phyloP scores from a whole-genome alignment of 768 basidiomycete species.

The Clitopilus hobsonii region DNA sequence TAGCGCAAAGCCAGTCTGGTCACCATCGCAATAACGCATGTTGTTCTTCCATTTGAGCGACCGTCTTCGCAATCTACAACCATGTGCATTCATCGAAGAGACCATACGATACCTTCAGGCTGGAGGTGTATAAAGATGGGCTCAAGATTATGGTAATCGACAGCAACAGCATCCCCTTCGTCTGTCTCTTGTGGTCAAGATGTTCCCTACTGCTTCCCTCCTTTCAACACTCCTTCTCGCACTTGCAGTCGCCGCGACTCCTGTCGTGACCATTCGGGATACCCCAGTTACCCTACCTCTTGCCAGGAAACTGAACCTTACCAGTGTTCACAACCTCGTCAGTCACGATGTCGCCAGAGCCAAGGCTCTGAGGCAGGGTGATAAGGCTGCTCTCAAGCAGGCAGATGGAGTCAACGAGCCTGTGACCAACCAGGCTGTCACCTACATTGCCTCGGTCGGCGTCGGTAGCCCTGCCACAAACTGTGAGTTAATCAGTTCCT shows the following conservation, averaged over 20 bases:
- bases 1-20: too few relatives aligned
- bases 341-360: conserved; percentile 49
- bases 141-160: too few relatives aligned
- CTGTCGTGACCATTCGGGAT: conserved; percentile 32
- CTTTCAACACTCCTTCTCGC: conserved; percentile 43
- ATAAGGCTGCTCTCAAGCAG: conserved; percentile 17
- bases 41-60: too few relatives aligned
- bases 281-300: conserved; percentile 44
- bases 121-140: too few relatives aligned
- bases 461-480: conserved; percentile 52
- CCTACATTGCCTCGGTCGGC: conserved; percentile 43
- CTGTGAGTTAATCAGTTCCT: too few relatives aligned
- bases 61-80: too few relatives aligned
- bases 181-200: conserved; percentile 10
- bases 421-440: conserved; percentile 30
- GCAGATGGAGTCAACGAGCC: conserved; percentile 38
- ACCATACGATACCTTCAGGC: too few relatives aligned
- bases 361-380: conserved; percentile 34
- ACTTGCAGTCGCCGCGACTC: conserved; percentile 39
- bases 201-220: conserved; percentile 33
- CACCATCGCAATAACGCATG: too few relatives aligned
- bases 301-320: conserved; percentile 50
- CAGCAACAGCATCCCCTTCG: background rate
- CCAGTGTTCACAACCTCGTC: conserved; percentile 43
- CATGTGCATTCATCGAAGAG: too few relatives aligned